A percentile compares a stretch with the other conserved stretches of the same genome.
Evolutionary conservation across 2,329 filamentous ascomycete species (phyloP).

Genomic region (Hymenoscyphus infarciens): DNA sequence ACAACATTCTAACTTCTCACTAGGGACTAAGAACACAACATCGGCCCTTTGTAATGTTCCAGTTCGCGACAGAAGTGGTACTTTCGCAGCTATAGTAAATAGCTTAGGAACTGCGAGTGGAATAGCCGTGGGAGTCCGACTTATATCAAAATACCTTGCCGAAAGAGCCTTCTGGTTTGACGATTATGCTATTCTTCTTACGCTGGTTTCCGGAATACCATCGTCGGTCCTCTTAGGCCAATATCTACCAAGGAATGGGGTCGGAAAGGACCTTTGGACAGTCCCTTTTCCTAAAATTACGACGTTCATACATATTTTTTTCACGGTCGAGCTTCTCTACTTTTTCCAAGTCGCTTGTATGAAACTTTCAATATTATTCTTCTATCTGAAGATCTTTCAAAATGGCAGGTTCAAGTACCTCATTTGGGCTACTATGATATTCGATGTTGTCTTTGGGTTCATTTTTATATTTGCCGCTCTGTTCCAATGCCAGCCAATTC

Average conservation of each 20-base stretch:
- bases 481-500: slow-evolving; percentile 50
- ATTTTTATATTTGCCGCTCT: slow-evolving; percentile 37
- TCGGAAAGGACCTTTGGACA: slow-evolving; percentile 13
- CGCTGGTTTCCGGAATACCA: not conserved
- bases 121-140: slow-evolving; percentile 30
- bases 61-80: not conserved
- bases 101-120: not conserved
- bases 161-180: slow-evolving; percentile 1
- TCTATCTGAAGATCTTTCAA: slow-evolving; percentile 54
- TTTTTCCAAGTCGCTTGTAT: slow-evolving; percentile 1
- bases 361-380: slow-evolving; percentile 26
- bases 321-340: slow-evolving; percentile 10
- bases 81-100: not conserved
- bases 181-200: slow-evolving; percentile 5
- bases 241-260: slow-evolving; percentile 1
- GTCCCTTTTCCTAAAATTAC: slow-evolving; percentile 7
- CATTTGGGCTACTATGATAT: slow-evolving; percentile 45
- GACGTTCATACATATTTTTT: slow-evolving; percentile 8
- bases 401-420: slow-evolving; percentile 37
- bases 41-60: not conserved
- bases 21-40: slow-evolving; percentile 38
- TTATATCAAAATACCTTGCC: slow-evolving; percentile 1
- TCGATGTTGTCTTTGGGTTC: slow-evolving; percentile 41
- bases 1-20: not conserved
- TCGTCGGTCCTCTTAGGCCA: not conserved